These are phyloP conservation scores for Wickerhamomyces strasburgensis DNA, from an alignment of 805 yeast genomes.

Conservation along the genomic window DNA sequence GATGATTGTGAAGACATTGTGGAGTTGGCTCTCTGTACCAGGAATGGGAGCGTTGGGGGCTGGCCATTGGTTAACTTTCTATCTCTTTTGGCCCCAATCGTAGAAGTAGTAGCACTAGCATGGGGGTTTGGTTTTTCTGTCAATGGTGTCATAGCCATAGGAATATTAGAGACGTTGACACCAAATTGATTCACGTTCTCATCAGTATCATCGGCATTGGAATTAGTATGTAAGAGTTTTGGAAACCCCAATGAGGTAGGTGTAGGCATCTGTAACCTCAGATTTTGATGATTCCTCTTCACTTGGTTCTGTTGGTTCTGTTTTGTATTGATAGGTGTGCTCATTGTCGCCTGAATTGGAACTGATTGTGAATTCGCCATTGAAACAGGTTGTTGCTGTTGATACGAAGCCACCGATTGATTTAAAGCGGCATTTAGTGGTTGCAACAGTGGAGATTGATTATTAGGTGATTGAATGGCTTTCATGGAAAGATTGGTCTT, in stretches of 20 bases:
- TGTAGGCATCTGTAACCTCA: conserved; percentile 71
- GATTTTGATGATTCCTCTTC: conserved; percentile 43
- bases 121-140: conserved; percentile 44
- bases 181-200: conserved; percentile 66
- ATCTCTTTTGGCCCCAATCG: conserved; percentile 4
- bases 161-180: conserved; percentile 44
- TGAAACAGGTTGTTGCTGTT: conserved; percentile 1
- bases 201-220: conserved; percentile 24
- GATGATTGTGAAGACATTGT: conserved; percentile 15
- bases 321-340: no score
- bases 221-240: conserved; percentile 30
- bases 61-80: conserved; percentile 9
- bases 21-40: conserved; percentile 13
- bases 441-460: conserved; percentile 27
- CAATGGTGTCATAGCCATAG: conserved; percentile 77
- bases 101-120: conserved; percentile 1
- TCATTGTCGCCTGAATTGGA: no score
- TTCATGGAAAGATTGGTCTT: conserved; percentile 38
- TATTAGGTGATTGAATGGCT: conserved; percentile 23
- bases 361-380: background rate
- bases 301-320: no score
- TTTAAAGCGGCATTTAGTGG: conserved; percentile 29
- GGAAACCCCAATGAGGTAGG: conserved; percentile 42
- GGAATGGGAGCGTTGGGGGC: conserved; percentile 15
- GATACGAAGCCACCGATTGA: conserved; percentile 9